A percentile compares a stretch with the other conserved stretches of the same genome.
Conservation (phyloP, 1,139 yeast genomes). For the Kurtzmaniella natalensis region DNA sequence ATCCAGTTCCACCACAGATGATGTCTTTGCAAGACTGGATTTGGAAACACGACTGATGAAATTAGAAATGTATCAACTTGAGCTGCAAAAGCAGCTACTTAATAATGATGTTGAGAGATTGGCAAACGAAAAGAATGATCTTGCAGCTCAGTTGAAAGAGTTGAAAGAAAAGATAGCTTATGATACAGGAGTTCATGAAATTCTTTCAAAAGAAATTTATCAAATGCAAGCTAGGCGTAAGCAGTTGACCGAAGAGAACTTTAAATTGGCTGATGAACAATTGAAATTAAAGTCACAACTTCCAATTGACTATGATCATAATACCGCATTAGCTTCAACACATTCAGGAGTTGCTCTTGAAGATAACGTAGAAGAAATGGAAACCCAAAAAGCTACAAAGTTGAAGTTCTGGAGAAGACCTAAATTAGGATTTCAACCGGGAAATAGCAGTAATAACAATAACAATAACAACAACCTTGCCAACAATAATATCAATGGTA, state of each 20-base stretch:
- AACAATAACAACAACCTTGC: constrained; percentile 11
- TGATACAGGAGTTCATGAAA: constrained; percentile 25
- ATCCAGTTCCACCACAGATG: constrained; percentile 12
- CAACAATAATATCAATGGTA: constrained; percentile 1
- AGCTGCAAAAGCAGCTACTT: constrained; percentile 22
- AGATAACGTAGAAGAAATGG: constrained; percentile 24
- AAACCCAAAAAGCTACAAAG: constrained; percentile 42
- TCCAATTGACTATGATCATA: background rate
- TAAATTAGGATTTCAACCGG: constrained; percentile 14
- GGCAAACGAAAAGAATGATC: constrained; percentile 23
- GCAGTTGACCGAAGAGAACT: constrained; percentile 23
- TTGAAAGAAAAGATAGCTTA: constrained; percentile 19
- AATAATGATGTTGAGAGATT: constrained; percentile 27
- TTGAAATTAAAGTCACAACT: background rate
- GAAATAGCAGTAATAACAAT: background rate
- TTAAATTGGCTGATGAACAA: constrained; percentile 12
- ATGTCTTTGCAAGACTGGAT: constrained; percentile 13
- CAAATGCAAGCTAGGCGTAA: constrained; percentile 25
- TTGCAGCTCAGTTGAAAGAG: constrained; percentile 24
- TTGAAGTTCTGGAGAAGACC: constrained; percentile 56
- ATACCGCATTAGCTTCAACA: background rate
- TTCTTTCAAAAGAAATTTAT: constrained; percentile 24
- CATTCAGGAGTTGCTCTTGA: constrained; percentile 3
- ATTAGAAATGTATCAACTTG: constrained; percentile 41
- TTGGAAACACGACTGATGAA: constrained; percentile 34